These are phyloP conservation scores for Penicillium ochrochloron DNA, from an alignment of 495 filamentous ascomycete genomes.

Conservation along the genomic window DNA sequence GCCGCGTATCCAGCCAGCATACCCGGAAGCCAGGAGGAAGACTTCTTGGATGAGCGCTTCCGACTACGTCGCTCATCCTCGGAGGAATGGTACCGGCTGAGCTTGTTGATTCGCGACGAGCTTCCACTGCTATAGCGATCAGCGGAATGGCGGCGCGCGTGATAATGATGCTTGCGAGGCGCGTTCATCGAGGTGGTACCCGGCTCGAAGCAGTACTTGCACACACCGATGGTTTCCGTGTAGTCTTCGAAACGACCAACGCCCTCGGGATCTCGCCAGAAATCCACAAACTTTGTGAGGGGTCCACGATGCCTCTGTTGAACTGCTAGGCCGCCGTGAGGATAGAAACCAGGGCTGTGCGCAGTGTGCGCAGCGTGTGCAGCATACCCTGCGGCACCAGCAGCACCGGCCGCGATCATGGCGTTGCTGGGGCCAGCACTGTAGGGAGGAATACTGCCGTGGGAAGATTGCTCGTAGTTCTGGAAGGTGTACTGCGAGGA, in stretches of 20 bases:
- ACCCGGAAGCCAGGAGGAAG: slow-evolving; percentile 55
- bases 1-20: slow-evolving; percentile 59
- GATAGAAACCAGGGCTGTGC: slow-evolving; percentile 32
- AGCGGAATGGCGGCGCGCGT: slow-evolving; percentile 43
- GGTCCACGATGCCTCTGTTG: slow-evolving; percentile 57
- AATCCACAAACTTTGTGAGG: slow-evolving; percentile 61
- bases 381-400: slow-evolving; percentile 53
- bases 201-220: slow-evolving; percentile 70
- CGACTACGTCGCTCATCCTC: slow-evolving; percentile 56
- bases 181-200: slow-evolving; percentile 62
- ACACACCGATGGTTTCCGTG: slow-evolving; percentile 72
- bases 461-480: slow-evolving; percentile 37
- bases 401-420: slow-evolving; percentile 53
- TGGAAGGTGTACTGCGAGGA: slow-evolving; percentile 37
- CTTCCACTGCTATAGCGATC: slow-evolving; percentile 51
- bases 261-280: slow-evolving; percentile 70
- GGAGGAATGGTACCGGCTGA: slow-evolving; percentile 60
- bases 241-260: slow-evolving; percentile 75
- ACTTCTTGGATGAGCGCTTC: slow-evolving; percentile 46
- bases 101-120: slow-evolving; percentile 56
- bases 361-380: slow-evolving; percentile 36
- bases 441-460: slow-evolving; percentile 35
- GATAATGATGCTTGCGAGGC: slow-evolving; percentile 66
- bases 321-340: slow-evolving; percentile 44
- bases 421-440: slow-evolving; percentile 41